These are phyloP conservation scores for Geotrichum fermentans DNA, from an alignment of 1,139 yeast species.

Conservation along the genomic window DNA sequence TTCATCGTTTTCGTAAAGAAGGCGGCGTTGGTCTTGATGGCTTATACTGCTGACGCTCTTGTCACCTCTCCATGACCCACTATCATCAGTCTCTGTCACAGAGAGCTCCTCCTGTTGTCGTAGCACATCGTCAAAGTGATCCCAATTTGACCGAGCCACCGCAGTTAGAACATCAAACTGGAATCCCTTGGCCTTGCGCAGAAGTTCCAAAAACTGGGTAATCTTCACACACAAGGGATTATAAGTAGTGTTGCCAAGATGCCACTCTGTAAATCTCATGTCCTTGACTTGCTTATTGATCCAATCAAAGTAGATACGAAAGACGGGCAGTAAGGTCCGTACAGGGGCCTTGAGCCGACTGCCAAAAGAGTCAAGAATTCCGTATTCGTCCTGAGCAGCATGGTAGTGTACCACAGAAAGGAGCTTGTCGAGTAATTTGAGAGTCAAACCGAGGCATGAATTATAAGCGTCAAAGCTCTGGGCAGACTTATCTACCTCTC, in stretches of 20 bases:
- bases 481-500: neutral
- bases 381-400: neutral
- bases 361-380: constrained; percentile 1
- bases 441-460: constrained; percentile 6
- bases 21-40: neutral
- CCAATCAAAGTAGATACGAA: constrained; percentile 20
- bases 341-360: neutral
- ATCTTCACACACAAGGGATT: constrained; percentile 6
- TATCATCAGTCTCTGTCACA: constrained; percentile 10
- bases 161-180: constrained; percentile 20
- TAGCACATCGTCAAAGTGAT: constrained; percentile 16
- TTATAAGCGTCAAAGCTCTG: constrained; percentile 2
- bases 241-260: constrained; percentile 6
- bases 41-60: neutral
- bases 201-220: constrained; percentile 13
- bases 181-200: constrained; percentile 16
- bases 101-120: constrained; percentile 8
- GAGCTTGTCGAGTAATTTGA: constrained; percentile 15
- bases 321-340: constrained; percentile 9
- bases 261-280: constrained; percentile 12
- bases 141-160: constrained; percentile 20
- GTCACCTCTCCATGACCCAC: neutral
- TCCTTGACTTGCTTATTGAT: constrained; percentile 14
- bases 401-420: constrained; percentile 8
- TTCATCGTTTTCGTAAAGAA: constrained; percentile 14